phyloP scores from a whole-genome alignment of 192 early-diverging fungal genomes.

The Lobosporangium transversale region DNA sequence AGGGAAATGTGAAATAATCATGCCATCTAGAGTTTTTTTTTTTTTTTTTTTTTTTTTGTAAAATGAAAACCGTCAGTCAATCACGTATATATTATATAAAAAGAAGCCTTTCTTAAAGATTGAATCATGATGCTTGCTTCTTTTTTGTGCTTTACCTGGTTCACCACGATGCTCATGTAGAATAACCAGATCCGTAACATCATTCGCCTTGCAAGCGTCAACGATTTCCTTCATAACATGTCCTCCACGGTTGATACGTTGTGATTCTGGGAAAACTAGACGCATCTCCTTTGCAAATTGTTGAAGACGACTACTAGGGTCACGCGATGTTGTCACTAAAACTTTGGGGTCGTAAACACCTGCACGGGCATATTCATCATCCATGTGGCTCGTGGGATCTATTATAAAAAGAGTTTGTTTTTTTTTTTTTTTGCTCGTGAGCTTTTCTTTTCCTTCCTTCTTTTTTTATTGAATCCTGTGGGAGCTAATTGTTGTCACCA shows the following conservation, averaged over 20 bases:
- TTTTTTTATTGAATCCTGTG: too few relatives aligned
- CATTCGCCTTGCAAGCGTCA: slow-evolving; percentile 92
- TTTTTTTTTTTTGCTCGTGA: background rate
- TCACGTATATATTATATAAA: too few relatives aligned
- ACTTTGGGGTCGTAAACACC: slow-evolving; percentile 96
- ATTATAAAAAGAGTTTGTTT: background rate
- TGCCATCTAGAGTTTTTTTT: slow-evolving; percentile 71
- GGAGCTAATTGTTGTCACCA: too few relatives aligned
- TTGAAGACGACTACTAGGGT: slow-evolving; percentile 90
- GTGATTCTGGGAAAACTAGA: slow-evolving; percentile 94
- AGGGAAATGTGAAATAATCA: slow-evolving; percentile 95
- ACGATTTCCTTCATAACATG: slow-evolving; percentile 97
- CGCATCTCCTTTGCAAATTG: slow-evolving; percentile 99
- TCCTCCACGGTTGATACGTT: slow-evolving; percentile 97
- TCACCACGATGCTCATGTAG: slow-evolving; percentile 95
- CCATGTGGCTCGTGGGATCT: slow-evolving; percentile 83
- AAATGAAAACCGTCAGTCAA: too few relatives aligned
- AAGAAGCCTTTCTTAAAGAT: too few relatives aligned
- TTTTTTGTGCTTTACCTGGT: slow-evolving; percentile 77
- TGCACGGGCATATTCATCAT: slow-evolving; percentile 97
- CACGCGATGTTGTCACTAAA: slow-evolving; percentile 95
- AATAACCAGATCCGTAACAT: slow-evolving; percentile 95
- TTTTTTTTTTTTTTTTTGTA: background rate
- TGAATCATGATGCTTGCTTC: too few relatives aligned
- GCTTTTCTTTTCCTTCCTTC: too few relatives aligned